Evolutionary conservation across 129 eudicot genomes (phyloP).

Genomic region (Centrapalus pauciflorus): DNA sequence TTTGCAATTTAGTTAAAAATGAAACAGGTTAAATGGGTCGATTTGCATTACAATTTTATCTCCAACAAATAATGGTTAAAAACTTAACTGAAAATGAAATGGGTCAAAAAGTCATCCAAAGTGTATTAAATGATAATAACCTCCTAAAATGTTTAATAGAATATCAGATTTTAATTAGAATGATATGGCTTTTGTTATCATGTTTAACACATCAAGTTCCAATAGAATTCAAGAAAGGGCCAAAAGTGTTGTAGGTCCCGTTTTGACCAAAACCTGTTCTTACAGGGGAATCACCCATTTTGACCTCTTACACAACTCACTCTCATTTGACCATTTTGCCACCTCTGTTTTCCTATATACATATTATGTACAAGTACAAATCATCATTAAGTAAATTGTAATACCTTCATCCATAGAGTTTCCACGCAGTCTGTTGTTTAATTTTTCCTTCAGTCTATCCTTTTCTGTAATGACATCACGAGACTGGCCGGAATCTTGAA

Average conservation of each 20-base stretch:
- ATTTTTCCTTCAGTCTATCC: constrained; percentile 29
- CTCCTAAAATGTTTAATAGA: not conserved
- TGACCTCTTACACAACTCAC: not conserved
- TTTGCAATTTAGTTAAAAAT: no score
- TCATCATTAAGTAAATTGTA: not conserved
- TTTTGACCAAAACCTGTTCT: not conserved
- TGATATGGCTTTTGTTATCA: not conserved
- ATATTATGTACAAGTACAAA: not conserved
- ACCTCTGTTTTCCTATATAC: not conserved
- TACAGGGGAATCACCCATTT: not conserved
- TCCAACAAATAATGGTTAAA: no score
- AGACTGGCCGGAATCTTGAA: constrained; percentile 45
- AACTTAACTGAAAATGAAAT: not conserved
- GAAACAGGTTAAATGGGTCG: not conserved
- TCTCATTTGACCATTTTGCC: not conserved
- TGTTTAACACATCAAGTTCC: no score
- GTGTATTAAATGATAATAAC: not conserved
- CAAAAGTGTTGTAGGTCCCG: not conserved
- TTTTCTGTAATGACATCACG: constrained; percentile 36
- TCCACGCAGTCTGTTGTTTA: constrained; percentile 19
- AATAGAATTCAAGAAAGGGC: not conserved
- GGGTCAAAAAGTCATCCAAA: not conserved
- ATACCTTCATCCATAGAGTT: constrained; percentile 56
- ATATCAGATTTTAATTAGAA: not conserved
- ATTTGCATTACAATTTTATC: not conserved